phyloP scores from a whole-genome alignment of 192 early-diverging fungal genomes.

The Mortierella claussenii region DNA sequence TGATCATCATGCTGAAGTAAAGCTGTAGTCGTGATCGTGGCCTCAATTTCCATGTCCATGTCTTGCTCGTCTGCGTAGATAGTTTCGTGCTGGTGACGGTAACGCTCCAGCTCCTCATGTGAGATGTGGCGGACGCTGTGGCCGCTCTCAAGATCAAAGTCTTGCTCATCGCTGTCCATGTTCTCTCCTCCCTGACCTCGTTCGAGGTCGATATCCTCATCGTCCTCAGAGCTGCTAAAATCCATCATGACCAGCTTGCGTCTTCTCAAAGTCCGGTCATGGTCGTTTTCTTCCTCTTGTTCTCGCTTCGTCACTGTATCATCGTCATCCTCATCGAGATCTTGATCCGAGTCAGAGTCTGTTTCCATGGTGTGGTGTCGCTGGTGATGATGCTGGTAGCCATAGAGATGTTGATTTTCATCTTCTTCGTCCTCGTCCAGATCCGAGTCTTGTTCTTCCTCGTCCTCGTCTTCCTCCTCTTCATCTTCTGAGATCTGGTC shows the following conservation, averaged over 20 bases:
- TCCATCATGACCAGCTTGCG: conserved; percentile 51
- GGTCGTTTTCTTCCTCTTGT: conserved; percentile 26
- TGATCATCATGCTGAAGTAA: no score
- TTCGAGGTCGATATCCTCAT: conserved; percentile 29
- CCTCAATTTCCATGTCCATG: conserved; percentile 30
- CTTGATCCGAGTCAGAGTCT: conserved; percentile 30
- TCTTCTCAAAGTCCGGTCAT: conserved; percentile 33
- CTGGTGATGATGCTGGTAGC: conserved; percentile 9
- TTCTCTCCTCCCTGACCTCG: conserved; percentile 3
- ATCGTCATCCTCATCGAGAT: conserved; percentile 27
- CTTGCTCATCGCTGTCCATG: conserved; percentile 33
- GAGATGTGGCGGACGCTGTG: conserved; percentile 23
- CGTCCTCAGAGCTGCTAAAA: conserved; percentile 39
- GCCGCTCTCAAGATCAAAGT: conserved; percentile 40
- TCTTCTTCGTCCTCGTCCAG: conserved; percentile 20
- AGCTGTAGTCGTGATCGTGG: neutral
- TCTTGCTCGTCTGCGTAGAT: conserved; percentile 16
- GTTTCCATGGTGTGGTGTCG: conserved; percentile 29
- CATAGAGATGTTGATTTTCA: neutral
- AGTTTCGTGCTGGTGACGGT: conserved; percentile 43
- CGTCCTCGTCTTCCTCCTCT: conserved; percentile 15
- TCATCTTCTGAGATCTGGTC: conserved; percentile 33
- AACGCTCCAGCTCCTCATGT: conserved; percentile 32
- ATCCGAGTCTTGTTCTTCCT: conserved; percentile 4
- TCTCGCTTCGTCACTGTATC: conserved; percentile 34